These are phyloP conservation scores for Triangularia verruculosa DNA, from an alignment of 2,329 filamentous ascomycete genomes.

Conservation along the genomic window DNA sequence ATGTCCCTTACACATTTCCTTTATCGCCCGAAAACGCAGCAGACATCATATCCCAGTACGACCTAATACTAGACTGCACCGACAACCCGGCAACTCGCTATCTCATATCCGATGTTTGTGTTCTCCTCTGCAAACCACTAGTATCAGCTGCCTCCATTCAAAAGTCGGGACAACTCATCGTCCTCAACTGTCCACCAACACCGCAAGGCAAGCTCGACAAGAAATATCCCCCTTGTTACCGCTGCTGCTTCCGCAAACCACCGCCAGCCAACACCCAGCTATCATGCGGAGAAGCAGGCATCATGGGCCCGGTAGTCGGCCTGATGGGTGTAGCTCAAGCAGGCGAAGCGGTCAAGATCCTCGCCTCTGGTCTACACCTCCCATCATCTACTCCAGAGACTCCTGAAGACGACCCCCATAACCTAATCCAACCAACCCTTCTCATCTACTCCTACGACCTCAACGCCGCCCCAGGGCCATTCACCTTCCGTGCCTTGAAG, in stretches of 20 bases:
- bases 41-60: slow-evolving; percentile 66
- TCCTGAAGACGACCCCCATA: background rate
- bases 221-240: slow-evolving; percentile 79
- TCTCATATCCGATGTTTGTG: slow-evolving; percentile 85
- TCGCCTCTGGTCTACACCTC: slow-evolving; percentile 44
- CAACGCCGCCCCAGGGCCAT: slow-evolving; percentile 30
- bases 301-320: slow-evolving; percentile 88
- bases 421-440: slow-evolving; percentile 32
- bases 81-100: slow-evolving; percentile 91
- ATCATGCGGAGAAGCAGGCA: slow-evolving; percentile 88
- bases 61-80: slow-evolving; percentile 89
- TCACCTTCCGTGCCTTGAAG: slow-evolving; percentile 67
- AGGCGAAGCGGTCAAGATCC: slow-evolving; percentile 81
- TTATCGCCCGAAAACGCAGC: slow-evolving; percentile 68
- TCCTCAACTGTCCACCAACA: slow-evolving; percentile 76
- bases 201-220: slow-evolving; percentile 49
- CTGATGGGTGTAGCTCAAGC: slow-evolving; percentile 92
- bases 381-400: background rate
- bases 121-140: slow-evolving; percentile 73
- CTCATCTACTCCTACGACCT: slow-evolving; percentile 47
- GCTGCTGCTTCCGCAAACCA: slow-evolving; percentile 86
- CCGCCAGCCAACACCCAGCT: slow-evolving; percentile 79
- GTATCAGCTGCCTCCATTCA: slow-evolving; percentile 87
- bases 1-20: slow-evolving; percentile 60
- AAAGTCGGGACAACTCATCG: slow-evolving; percentile 84